phyloP scores from a whole-genome alignment of 768 basidiomycete genomes.

The Tricholoma furcatifolium region DNA sequence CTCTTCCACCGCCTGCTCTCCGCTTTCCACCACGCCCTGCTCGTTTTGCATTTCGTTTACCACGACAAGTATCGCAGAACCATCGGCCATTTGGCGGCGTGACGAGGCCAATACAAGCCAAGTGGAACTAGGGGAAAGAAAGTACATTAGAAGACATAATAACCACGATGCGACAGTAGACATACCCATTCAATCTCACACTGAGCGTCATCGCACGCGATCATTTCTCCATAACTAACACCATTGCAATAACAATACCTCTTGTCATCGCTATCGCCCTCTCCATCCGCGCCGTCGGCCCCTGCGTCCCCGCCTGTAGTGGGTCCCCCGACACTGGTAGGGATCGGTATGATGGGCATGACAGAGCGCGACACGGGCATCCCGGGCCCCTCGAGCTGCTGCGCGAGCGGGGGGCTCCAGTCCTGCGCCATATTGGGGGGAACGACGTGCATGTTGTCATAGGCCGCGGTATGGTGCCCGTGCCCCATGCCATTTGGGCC shows the following conservation, averaged over 20 bases:
- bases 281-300: constrained; percentile 46
- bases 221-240: constrained; percentile 91
- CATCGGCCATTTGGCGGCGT: constrained; percentile 69
- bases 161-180: constrained; percentile 21
- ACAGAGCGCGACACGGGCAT: constrained; percentile 64
- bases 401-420: constrained; percentile 50
- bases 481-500: constrained; percentile 24
- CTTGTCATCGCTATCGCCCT: constrained; percentile 60
- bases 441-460: constrained; percentile 39
- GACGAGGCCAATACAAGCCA: constrained; percentile 68
- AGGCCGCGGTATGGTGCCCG: constrained; percentile 35
- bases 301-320: constrained; percentile 25
- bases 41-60: constrained; percentile 53
- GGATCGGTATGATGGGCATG: constrained; percentile 27
- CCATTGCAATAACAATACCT: constrained; percentile 86
- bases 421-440: constrained; percentile 37
- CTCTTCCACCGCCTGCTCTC: constrained; percentile 23
- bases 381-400: constrained; percentile 73
- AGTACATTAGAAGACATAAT: constrained; percentile 7
- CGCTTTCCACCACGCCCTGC: constrained; percentile 54
- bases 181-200: constrained; percentile 92
- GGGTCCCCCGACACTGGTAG: constrained; percentile 29
- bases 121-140: constrained; percentile 83
- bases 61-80: constrained; percentile 71
- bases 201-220: constrained; percentile 80